Base-by-base conservation (phyloP, 352 stramenopile genomes). In the Pythium periplocum region DNA sequence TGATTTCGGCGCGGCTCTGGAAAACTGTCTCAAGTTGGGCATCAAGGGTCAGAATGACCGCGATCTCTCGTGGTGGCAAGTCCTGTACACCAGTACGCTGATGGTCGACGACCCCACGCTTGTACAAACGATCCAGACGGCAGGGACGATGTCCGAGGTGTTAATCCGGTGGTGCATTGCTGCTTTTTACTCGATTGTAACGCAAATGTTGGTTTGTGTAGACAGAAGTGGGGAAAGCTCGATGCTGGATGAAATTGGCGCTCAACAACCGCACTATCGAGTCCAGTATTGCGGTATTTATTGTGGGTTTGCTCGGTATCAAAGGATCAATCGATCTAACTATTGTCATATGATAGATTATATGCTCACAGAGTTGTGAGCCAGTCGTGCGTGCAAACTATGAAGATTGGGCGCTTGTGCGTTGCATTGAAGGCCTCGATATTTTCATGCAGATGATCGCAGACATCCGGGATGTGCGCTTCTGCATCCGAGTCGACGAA, bases 231-330 rank as follows among this genome's bases (percentile, higher is more conserved):
- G 83, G 79, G 6, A 90, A 88, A 49, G 70, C 71, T 8, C 66
- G 71, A 5, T 90, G 77, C 51, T 93, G 83, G 83, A 60, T 93
- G 34, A 90, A 90, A 59, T 66, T 90, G 35, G 81, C 78, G 17
- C 55, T 93, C 11, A 93, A 91, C 51, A 88, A 83, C 36, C 75
- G 83, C 48, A 85, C 80, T 2, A 69, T 93, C 57, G 83, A 91
- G 54, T 82, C 79, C 1, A 93, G 78, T 57, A 66, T 90, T 11
- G 75, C 86, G 68, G 82, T 93, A 59, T 26, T 26, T 26, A 26
- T 26, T 26, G 17, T 26, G 17, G 17, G 17, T 0, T 26, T 26
- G 17, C 17, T 26, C 17, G 17, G 17, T 26, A 26, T 26, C 17
- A 26, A 26, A 26, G 17, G 17, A 26, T 26, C 17, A 26, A 26